Conservation (phyloP, 768 basidiomycete genomes). For the Gloeostereum incarnatum region DNA sequence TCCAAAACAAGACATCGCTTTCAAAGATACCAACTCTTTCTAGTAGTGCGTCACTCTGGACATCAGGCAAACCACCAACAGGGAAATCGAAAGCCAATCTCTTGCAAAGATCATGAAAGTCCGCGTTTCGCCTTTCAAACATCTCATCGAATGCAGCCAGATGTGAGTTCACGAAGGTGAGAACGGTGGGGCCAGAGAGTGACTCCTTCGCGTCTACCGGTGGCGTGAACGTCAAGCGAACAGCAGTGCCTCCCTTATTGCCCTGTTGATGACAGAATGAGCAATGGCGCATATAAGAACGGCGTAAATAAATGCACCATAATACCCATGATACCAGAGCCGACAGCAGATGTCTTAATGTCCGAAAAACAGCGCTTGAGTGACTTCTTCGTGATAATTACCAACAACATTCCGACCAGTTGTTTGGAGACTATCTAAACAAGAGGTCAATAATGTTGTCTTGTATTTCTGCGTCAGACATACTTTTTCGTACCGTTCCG, state of each 20-base stretch:
- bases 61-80: slow-evolving; percentile 3
- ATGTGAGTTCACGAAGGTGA: slow-evolving; percentile 79
- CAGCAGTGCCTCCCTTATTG: slow-evolving; percentile 73
- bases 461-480: neutral
- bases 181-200: slow-evolving; percentile 25
- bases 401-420: slow-evolving; percentile 76
- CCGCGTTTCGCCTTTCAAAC: slow-evolving; percentile 61
- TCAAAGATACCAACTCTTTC: slow-evolving; percentile 35
- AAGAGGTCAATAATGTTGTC: neutral
- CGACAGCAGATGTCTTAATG: slow-evolving; percentile 42
- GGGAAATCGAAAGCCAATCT: slow-evolving; percentile 41
- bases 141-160: slow-evolving; percentile 80
- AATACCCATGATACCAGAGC: slow-evolving; percentile 68
- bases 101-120: slow-evolving; percentile 62
- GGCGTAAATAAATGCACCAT: slow-evolving; percentile 39
- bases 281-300: too few relatives aligned
- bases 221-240: slow-evolving; percentile 52
- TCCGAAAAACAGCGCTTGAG: slow-evolving; percentile 43
- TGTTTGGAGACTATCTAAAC: slow-evolving; percentile 62
- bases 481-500: slow-evolving; percentile 59
- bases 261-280: slow-evolving; percentile 34
- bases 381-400: slow-evolving; percentile 53
- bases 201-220: slow-evolving; percentile 7
- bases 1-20: slow-evolving; percentile 69
- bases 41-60: neutral